phyloP scores from a whole-genome alignment of 495 filamentous ascomycete species.

The Penicillium desertorum region DNA sequence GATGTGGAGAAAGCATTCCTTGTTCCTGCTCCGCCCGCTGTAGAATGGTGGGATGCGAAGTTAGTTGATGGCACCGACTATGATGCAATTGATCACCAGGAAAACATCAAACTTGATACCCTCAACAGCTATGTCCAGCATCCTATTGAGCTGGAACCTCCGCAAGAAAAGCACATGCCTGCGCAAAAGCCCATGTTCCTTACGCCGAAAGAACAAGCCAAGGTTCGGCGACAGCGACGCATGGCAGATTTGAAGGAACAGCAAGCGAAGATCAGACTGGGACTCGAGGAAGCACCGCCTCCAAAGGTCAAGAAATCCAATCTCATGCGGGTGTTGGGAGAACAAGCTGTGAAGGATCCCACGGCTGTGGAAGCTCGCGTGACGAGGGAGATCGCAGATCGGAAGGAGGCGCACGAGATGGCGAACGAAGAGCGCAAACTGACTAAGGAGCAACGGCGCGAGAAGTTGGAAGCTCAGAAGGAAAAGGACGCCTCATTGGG shows the following conservation, averaged over 20 bases:
- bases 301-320: constrained; percentile 96
- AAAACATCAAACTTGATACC: constrained; percentile 70
- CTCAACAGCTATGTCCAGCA: constrained; percentile 89
- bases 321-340: constrained; percentile 95
- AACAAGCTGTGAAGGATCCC: constrained; percentile 95
- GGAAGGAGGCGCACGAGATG: constrained; percentile 69
- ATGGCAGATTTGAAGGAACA: constrained; percentile 92
- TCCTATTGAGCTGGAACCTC: constrained; percentile 86
- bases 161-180: constrained; percentile 79
- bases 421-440: constrained; percentile 86
- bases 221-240: constrained; percentile 83
- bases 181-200: constrained; percentile 88
- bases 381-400: constrained; percentile 83
- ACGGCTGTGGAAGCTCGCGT: constrained; percentile 96
- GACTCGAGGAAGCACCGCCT: constrained; percentile 81
- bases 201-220: constrained; percentile 86
- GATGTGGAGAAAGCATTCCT: constrained; percentile 86
- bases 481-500: constrained; percentile 86
- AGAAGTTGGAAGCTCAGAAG: constrained; percentile 81
- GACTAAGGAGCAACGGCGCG: constrained; percentile 83
- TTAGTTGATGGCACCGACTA: constrained; percentile 75
- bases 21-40: constrained; percentile 75
- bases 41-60: constrained; percentile 98
- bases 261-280: constrained; percentile 91
- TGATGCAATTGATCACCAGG: constrained; percentile 59